A percentile compares a stretch with the other conserved stretches of the same genome.
Evolutionary conservation across 768 basidiomycete species (phyloP).

Genomic region (Asterophora lycoperdoides): DNA sequence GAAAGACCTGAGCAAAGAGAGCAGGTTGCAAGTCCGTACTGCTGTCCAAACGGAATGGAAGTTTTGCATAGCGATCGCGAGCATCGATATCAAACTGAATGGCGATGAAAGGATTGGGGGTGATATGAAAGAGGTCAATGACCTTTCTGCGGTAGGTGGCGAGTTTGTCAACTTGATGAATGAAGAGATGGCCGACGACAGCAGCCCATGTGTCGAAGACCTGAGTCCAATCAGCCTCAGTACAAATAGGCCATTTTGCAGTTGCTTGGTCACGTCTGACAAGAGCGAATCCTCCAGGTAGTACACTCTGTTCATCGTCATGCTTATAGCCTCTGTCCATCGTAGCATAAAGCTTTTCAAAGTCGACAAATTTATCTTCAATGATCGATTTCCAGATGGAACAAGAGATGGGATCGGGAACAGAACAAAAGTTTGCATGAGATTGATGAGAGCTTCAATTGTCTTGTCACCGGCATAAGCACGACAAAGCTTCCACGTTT

Average conservation of each 20-base stretch:
- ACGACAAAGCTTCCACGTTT: not conserved
- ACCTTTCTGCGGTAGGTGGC: too few relatives aligned
- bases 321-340: conserved; percentile 15
- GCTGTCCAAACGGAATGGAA: too few relatives aligned
- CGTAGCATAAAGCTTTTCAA: conserved; percentile 17
- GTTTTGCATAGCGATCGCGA: too few relatives aligned
- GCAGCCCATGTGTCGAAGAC: conserved; percentile 12
- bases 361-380: conserved; percentile 14
- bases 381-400: conserved; percentile 8
- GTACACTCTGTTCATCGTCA: conserved; percentile 16
- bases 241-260: not conserved
- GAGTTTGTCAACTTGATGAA: conserved; percentile 7
- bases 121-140: too few relatives aligned
- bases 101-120: too few relatives aligned
- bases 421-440: not conserved
- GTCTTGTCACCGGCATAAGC: not conserved
- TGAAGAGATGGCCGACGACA: conserved; percentile 6
- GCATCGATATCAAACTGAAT: too few relatives aligned
- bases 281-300: conserved; percentile 11
- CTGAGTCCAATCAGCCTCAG: conserved; percentile 14
- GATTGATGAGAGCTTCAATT: not conserved
- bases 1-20: too few relatives aligned
- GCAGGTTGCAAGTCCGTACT: too few relatives aligned
- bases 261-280: conserved; percentile 8
- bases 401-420: not conserved